Conservation (phyloP, 1,139 yeast genomes). For the Saccharomyces hybrid region DNA sequence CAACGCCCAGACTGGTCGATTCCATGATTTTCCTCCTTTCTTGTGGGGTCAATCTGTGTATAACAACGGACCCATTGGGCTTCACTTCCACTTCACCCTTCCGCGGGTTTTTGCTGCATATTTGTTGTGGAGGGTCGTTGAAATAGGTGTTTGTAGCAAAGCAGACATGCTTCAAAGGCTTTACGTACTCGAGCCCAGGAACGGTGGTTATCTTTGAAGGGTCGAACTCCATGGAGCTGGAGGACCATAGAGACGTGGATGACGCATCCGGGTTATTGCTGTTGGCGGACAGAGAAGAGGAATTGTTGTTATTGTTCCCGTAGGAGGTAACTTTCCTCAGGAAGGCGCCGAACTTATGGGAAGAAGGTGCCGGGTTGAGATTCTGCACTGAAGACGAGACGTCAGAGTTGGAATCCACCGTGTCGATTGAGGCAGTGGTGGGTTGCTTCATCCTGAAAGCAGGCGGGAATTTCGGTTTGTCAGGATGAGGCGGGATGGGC, state of each 20-base stretch:
- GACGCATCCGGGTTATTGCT: constrained; percentile 8
- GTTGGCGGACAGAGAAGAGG: constrained; percentile 3
- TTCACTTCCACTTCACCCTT: constrained; percentile 64
- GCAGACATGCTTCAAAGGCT: constrained; percentile 57
- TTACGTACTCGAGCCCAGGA: constrained; percentile 38
- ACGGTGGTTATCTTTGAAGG: constrained; percentile 22
- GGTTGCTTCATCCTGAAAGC: constrained; percentile 29
- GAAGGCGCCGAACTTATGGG: constrained; percentile 30
- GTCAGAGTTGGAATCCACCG: neutral
- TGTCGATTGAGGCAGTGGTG: neutral
- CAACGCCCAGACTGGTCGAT: constrained; percentile 62
- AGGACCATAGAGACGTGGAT: constrained; percentile 3
- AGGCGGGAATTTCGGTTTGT: constrained; percentile 42
- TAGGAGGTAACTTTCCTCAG: constrained; percentile 29
- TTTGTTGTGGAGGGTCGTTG: constrained; percentile 67
- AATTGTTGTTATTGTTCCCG: constrained; percentile 8
- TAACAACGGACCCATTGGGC: constrained; percentile 50
- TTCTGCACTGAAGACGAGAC: neutral
- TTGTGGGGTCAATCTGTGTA: constrained; percentile 57
- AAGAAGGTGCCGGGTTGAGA: constrained; percentile 11
- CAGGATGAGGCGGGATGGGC: constrained; percentile 44
- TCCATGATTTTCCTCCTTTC: constrained; percentile 48
- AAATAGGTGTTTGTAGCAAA: constrained; percentile 67
- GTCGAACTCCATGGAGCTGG: constrained; percentile 7
- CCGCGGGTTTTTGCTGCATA: constrained; percentile 58